Base-by-base conservation (phyloP, 2,329 filamentous ascomycete species). In the Grosmannia huntii region DNA sequence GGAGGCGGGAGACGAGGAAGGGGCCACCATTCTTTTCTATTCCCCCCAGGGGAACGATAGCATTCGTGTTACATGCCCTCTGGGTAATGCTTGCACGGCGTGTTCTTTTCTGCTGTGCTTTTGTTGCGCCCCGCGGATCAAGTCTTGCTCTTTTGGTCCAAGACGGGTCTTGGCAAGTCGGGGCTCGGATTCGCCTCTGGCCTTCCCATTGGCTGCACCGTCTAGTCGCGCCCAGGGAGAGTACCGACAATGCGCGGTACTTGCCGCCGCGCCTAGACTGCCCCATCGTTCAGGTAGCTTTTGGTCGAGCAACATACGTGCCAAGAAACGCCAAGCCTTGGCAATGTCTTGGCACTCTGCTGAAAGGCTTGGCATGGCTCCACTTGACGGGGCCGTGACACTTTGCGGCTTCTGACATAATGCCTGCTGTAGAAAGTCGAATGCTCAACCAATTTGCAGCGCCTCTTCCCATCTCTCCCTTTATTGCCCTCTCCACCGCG, bases 281-380 rank as follows among this genome's bases (percentile, higher is more conserved):
- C 21, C 1, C 6, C 0, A 9, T 1, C 0, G 0, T 1, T 2
- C 1, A 57, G 21, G 58, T 61, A 52, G 2, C 23, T 19, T 44
- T 21, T 23, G 31, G 27, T 28, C 3, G 9, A 36, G n/a, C 4
- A 36, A 59, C 57, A 59, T 12, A 0, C 11, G 4, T 52, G 66
- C 66, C 66, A 67, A 67, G 63, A 55, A 1, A 19, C 19, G 63
- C 67, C 66, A 67, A 69, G 68, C 49, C 60, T 57, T 12, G 31
- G 41, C 41, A 5, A 6, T 9, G 3, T 23, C 50, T 53, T 53
- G 50, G 50, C 50, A 16, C 16, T 5, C 28, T 48, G 23, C 56
- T 50, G 36, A 59, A 60, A 56, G 57, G 58, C 62, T 64, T 64
- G 62, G 62, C 61, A 53, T 57, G 49, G 28, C n/a, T 57, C 61